Evolutionary conservation across 305 asterid genomes (phyloP).

Genomic region (Solanum aculeatissimum): DNA sequence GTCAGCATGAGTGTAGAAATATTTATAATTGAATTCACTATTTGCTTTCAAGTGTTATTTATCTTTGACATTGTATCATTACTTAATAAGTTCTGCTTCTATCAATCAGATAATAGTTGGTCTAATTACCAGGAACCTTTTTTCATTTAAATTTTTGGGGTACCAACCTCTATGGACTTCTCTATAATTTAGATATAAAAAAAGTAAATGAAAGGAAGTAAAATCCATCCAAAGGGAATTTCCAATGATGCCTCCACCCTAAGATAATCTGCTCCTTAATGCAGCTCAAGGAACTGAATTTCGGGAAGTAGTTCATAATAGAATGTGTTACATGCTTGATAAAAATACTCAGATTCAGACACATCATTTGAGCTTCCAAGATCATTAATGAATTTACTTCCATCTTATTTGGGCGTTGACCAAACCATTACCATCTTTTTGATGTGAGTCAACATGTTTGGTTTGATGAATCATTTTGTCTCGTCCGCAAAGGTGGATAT

Average conservation of each 20-base stretch:
- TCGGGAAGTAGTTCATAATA: neutral
- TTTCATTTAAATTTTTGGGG: neutral
- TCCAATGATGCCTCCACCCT: neutral
- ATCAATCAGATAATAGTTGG: neutral
- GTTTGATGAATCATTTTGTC: neutral
- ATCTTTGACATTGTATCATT: neutral
- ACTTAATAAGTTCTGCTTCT: neutral
- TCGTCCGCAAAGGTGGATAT: neutral
- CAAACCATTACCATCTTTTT: neutral
- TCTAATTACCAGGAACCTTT: neutral
- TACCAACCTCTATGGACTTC: neutral
- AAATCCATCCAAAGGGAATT: neutral
- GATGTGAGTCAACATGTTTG: neutral
- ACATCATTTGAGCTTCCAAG: neutral
- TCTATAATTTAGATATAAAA: neutral
- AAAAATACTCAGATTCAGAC: neutral
- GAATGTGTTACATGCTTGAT: neutral
- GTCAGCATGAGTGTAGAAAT: neutral
- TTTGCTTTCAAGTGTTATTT: neutral
- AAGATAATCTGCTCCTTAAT: neutral
- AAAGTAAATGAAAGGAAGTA: neutral
- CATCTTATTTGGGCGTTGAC: neutral
- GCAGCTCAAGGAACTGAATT: neutral
- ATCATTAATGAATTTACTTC: neutral
- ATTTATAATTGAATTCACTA: neutral